Evolutionary conservation across 2,329 filamentous ascomycete genomes (phyloP).

Genomic region (Ceratocystis smalleyi): DNA sequence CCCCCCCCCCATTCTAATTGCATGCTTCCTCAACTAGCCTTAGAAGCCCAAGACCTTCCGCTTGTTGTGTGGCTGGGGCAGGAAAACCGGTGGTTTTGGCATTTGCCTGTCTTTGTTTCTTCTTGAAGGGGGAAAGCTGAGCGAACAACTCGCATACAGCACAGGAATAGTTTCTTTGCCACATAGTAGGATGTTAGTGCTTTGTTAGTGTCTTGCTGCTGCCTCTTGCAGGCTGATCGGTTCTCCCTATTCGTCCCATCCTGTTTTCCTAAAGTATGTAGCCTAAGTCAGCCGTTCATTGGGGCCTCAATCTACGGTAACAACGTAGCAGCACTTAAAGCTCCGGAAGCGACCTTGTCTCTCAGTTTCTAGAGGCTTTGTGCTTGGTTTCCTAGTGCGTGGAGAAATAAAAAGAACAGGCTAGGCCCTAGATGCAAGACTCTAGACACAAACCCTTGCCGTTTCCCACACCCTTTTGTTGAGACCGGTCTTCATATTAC

Average conservation of each 20-base stretch:
- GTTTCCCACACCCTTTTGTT: neutral
- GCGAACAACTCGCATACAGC: too few species aligned
- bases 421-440: neutral
- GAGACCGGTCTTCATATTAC: neutral
- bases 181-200: too few species aligned
- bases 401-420: neutral
- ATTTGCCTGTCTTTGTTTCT: neutral
- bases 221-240: neutral
- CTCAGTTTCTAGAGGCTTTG: too few species aligned
- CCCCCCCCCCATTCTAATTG: neutral
- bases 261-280: neutral
- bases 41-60: neutral
- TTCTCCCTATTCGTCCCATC: neutral
- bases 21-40: neutral
- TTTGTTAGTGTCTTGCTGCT: too few species aligned
- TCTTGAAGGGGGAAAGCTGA: neutral
- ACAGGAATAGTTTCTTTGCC: too few species aligned
- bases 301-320: neutral
- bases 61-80: neutral
- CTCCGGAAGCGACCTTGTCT: too few species aligned
- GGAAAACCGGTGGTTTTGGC: neutral
- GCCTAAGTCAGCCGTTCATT: neutral
- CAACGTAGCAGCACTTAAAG: neutral
- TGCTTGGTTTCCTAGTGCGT: neutral
- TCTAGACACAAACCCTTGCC: neutral